phyloP scores from a whole-genome alignment of 306 rosid genomes.

The Begonia masoniana region DNA sequence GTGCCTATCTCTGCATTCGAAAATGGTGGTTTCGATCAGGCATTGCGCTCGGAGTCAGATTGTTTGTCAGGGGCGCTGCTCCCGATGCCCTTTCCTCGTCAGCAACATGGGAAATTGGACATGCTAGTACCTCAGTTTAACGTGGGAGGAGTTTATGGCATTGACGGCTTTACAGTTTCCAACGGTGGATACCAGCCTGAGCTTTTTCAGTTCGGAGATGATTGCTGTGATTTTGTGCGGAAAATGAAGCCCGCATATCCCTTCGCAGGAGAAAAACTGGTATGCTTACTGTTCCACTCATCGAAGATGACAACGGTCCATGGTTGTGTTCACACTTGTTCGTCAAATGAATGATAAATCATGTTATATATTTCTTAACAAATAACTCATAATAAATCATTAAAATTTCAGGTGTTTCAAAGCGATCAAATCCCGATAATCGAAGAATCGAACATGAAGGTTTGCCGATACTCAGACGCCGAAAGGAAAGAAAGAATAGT shows the following conservation, averaged over 20 bases:
- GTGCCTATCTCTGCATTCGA: conserved; percentile 2
- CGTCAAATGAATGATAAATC: not conserved
- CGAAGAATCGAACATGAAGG: conserved; percentile 10
- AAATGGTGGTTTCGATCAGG: not conserved
- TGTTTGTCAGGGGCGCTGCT: not conserved
- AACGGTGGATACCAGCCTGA: not conserved
- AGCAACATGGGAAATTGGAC: no score
- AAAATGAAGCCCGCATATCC: not conserved
- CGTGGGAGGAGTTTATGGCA: not conserved
- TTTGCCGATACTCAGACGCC: conserved; percentile 68
- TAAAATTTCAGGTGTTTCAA: conserved; percentile 4
- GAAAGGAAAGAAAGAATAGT: conserved; percentile 79
- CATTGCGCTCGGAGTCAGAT: not conserved
- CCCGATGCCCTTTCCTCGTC: not conserved
- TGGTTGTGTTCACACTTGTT: not conserved
- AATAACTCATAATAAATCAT: not conserved
- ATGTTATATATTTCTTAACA: not conserved
- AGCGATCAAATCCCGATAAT: conserved; percentile 6
- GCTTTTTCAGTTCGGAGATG: not conserved
- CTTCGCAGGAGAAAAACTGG: not conserved
- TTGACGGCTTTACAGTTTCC: not conserved
- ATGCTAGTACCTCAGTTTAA: not conserved
- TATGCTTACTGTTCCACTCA: not conserved
- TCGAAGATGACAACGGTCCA: not conserved
- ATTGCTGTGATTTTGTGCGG: conserved; percentile 4